Evolutionary conservation across 2,329 filamentous ascomycete genomes (phyloP).

Genomic region (Talaromyces piceae): DNA sequence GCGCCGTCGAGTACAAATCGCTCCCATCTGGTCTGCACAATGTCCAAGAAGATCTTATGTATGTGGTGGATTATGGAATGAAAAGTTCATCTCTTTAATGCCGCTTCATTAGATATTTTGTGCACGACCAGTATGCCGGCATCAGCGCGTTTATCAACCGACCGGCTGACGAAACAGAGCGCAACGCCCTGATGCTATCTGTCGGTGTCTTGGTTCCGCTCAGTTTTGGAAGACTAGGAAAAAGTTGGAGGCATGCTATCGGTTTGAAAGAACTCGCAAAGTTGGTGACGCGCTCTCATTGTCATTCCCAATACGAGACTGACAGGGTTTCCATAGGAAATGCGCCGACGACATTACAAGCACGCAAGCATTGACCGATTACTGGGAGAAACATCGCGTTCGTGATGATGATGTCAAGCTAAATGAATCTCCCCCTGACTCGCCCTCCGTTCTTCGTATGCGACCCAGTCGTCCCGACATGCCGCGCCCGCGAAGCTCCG

Average conservation of each 20-base stretch:
- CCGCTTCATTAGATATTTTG: conserved; percentile 69
- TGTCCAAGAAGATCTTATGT: conserved; percentile 72
- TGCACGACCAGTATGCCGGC: conserved; percentile 75
- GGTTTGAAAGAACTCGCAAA: conserved; percentile 65
- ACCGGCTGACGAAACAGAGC: conserved; percentile 67
- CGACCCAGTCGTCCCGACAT: conserved; percentile 40
- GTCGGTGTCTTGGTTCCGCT: conserved; percentile 83
- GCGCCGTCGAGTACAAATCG: conserved; percentile 91
- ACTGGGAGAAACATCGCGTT: conserved; percentile 57
- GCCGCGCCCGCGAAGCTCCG: conserved; percentile 28
- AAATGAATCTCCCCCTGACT: conserved; percentile 45
- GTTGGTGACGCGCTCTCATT: conserved; percentile 37
- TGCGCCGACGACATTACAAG: conserved; percentile 60
- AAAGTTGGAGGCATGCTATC: conserved; percentile 81
- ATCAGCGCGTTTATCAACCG: conserved; percentile 86
- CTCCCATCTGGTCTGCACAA: conserved; percentile 88
- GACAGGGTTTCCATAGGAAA: conserved; percentile 24
- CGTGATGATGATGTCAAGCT: conserved; percentile 31
- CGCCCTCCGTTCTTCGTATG: conserved; percentile 43
- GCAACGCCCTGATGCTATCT: conserved; percentile 87
- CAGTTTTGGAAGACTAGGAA: conserved; percentile 75
- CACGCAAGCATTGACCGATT: conserved; percentile 61
- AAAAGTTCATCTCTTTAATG: neutral
- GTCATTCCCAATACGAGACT: conserved; percentile 9
- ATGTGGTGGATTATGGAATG: conserved; percentile 14